phyloP scores from a whole-genome alignment of 2,329 filamentous ascomycete species.

The Arthroderma sp. region DNA sequence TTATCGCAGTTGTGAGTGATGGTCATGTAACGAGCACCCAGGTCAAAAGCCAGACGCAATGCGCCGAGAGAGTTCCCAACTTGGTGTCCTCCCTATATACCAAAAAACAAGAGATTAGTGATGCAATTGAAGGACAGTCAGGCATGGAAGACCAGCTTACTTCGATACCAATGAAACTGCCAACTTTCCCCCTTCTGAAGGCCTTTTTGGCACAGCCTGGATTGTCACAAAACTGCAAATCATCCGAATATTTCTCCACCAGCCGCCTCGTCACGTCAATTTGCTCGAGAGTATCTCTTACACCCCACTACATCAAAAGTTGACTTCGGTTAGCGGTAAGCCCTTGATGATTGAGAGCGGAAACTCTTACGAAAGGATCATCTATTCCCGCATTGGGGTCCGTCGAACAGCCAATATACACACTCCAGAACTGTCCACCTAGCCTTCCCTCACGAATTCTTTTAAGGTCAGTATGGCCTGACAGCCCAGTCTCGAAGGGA shows the following conservation, averaged over 20 bases:
- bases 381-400: conserved; percentile 8
- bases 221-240: conserved; percentile 14
- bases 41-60: conserved; percentile 9
- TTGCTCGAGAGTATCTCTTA: conserved; percentile 18
- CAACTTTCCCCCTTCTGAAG: conserved; percentile 12
- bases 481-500: conserved; percentile 11
- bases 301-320: conserved; percentile 6
- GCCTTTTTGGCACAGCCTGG: conserved; percentile 14
- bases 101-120: background rate
- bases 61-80: conserved; percentile 14
- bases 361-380: conserved; percentile 11
- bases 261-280: conserved; percentile 17
- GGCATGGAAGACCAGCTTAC: conserved; percentile 3
- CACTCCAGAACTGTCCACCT: conserved; percentile 23
- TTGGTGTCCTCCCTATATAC: conserved; percentile 16
- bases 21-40: conserved; percentile 16
- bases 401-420: conserved; percentile 16
- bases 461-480: conserved; percentile 17
- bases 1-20: conserved; percentile 19
- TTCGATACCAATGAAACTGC: conserved; percentile 17
- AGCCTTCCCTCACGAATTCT: conserved; percentile 16
- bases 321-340: background rate
- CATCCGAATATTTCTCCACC: conserved; percentile 12
- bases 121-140: background rate
- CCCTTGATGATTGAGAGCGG: background rate